A percentile compares a stretch with the other conserved stretches of the same genome.
Conservation (phyloP, 306 rosid species). For the Cicer cuneatum region DNA sequence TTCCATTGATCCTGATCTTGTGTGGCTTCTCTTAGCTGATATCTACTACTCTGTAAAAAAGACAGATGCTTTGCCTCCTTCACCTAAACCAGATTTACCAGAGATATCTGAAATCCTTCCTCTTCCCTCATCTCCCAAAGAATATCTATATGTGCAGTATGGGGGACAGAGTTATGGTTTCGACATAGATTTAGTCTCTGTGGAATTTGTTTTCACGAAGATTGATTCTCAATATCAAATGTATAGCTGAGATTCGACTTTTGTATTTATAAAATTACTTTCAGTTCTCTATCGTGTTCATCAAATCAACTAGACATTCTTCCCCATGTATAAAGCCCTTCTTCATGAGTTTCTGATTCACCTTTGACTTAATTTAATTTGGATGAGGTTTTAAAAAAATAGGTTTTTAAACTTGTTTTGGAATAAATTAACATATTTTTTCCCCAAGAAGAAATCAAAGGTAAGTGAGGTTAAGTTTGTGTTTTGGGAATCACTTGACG, state of each 20-base stretch:
- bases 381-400: too few relatives aligned
- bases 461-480: too few relatives aligned
- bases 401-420: too few relatives aligned
- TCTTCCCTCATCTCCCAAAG: slow-evolving; percentile 60
- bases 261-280: slow-evolving; percentile 24
- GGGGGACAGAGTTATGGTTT: slow-evolving; percentile 84
- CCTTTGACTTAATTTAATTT: too few relatives aligned
- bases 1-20: slow-evolving; percentile 81
- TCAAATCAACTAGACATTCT: background rate
- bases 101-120: slow-evolving; percentile 65
- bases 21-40: slow-evolving; percentile 95
- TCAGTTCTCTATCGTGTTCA: background rate
- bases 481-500: too few relatives aligned
- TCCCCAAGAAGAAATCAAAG: too few relatives aligned
- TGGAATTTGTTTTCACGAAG: slow-evolving; percentile 66
- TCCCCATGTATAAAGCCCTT: background rate
- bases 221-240: slow-evolving; percentile 58
- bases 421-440: too few relatives aligned
- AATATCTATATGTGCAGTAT: slow-evolving; percentile 71
- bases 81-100: slow-evolving; percentile 64
- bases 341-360: background rate
- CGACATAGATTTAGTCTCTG: slow-evolving; percentile 67
- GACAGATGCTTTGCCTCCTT: slow-evolving; percentile 53
- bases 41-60: slow-evolving; percentile 68
- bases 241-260: slow-evolving; percentile 42